Conservation (phyloP, 140 eudicot species). For the Cichorium intybus region DNA sequence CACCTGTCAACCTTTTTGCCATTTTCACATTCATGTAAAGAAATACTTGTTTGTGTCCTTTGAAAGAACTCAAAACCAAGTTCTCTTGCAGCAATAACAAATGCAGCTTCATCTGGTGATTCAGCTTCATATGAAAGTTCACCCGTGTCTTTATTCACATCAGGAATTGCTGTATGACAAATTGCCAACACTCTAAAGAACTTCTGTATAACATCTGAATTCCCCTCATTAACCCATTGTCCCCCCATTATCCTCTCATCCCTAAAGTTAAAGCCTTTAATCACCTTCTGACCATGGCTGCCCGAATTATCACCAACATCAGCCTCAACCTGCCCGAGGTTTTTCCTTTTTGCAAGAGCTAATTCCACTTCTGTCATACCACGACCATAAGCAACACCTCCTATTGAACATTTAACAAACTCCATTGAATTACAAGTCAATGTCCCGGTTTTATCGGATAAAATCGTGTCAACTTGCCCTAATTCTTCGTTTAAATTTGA, state of each 20-base stretch:
- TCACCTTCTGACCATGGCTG: conserved; percentile 9
- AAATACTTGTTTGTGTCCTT: conserved; percentile 86
- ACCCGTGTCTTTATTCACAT: conserved; percentile 57
- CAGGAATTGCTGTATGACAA: conserved; percentile 97
- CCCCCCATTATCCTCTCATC: conserved; percentile 85
- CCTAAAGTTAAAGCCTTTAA: conserved; percentile 76
- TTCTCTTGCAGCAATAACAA: conserved; percentile 92
- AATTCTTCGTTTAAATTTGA: conserved; percentile 95
- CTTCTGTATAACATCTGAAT: conserved; percentile 56
- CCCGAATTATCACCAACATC: conserved; percentile 31
- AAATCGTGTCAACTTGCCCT: conserved; percentile 84
- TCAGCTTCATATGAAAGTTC: conserved; percentile 89
- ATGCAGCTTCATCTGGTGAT: conserved; percentile 99
- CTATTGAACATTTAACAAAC: conserved; percentile 90
- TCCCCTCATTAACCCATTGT: conserved; percentile 68
- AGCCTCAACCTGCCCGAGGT: conserved; percentile 13
- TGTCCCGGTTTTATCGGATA: conserved; percentile 96
- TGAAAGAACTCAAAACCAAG: conserved; percentile 85
- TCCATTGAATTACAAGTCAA: conserved; percentile 98
- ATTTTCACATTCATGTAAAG: conserved; percentile 62
- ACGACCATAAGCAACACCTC: conserved; percentile 86
- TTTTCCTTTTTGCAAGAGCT: conserved; percentile 63
- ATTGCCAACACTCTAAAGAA: conserved; percentile 81
- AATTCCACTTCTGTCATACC: conserved; percentile 95
- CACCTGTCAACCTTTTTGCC: conserved; percentile 70